Conservation (phyloP, 495 filamentous ascomycete genomes). For the Hypoxylon crocopeplum region DNA sequence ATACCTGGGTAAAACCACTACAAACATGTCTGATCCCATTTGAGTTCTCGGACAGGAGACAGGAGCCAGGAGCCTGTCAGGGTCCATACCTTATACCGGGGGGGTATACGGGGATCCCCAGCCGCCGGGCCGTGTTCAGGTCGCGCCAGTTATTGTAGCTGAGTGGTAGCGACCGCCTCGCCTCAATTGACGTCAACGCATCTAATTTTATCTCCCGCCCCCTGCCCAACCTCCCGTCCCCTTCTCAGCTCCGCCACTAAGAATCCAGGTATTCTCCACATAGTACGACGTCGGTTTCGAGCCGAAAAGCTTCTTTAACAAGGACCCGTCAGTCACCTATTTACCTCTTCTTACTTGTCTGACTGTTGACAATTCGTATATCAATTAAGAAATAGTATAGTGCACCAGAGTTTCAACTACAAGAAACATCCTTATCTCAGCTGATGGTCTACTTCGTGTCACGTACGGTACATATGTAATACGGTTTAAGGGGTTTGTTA, state of each 20-base stretch:
- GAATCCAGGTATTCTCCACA: background rate
- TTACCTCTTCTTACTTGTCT: conserved; percentile 3
- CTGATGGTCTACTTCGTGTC: too few relatives aligned
- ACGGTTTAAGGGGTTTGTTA: too few relatives aligned
- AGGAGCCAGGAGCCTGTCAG: too few relatives aligned
- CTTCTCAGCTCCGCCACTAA: conserved; percentile 12
- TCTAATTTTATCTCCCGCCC: conserved; percentile 1
- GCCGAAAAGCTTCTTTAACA: conserved; percentile 7
- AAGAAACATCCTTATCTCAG: too few relatives aligned
- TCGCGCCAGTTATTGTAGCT: background rate
- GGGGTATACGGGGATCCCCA: conserved; percentile 22
- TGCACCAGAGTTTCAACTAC: too few relatives aligned
- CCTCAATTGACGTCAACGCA: conserved; percentile 10
- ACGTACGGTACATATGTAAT: too few relatives aligned
- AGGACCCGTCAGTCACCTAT: background rate
- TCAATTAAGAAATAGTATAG: background rate
- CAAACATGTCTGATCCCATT: background rate
- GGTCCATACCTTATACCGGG: too few relatives aligned
- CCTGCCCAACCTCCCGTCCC: background rate
- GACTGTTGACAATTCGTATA: conserved; percentile 1
- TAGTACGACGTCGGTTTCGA: conserved; percentile 4
- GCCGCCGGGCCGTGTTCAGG: background rate
- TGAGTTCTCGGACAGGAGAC: background rate
- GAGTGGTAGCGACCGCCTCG: background rate
- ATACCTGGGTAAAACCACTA: background rate